Percentiles rank a stretch among this genome's conserved stretches.
phyloP scores from a whole-genome alignment of 2,329 filamentous ascomycete genomes.

The Neopestalotiopsis sp. region DNA sequence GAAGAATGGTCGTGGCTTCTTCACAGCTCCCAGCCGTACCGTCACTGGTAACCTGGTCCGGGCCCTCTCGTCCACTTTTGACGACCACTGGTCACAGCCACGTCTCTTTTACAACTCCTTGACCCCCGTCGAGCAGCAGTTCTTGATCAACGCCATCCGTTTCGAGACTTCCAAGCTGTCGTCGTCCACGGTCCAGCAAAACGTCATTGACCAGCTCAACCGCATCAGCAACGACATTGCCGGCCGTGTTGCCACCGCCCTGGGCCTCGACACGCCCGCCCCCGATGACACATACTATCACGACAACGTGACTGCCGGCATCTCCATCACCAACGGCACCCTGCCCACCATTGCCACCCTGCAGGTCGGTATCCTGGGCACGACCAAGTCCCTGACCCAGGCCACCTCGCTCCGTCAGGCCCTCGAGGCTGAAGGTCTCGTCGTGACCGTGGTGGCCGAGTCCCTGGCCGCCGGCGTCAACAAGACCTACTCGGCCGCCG shows the following conservation, averaged over 20 bases:
- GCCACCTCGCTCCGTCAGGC: conserved; percentile 55
- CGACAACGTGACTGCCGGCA: conserved; percentile 65
- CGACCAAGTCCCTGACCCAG: conserved; percentile 50
- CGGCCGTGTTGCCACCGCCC: conserved; percentile 63
- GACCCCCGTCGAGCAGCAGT: conserved; percentile 68
- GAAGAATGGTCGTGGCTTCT: conserved; percentile 69
- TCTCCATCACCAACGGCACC: conserved; percentile 64
- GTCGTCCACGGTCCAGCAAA: conserved; percentile 63
- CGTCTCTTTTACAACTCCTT: conserved; percentile 79
- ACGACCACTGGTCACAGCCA: conserved; percentile 76
- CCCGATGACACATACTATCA: conserved; percentile 72
- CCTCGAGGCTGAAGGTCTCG: conserved; percentile 57
- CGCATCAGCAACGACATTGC: conserved; percentile 71
- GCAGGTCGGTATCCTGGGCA: conserved; percentile 67
- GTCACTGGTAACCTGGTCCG: conserved; percentile 60
- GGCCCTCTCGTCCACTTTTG: conserved; percentile 65
- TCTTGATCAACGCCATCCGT: conserved; percentile 74
- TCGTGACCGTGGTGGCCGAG: conserved; percentile 67
- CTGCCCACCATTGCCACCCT: conserved; percentile 67
- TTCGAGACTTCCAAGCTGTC: conserved; percentile 70
- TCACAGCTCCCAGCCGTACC: conserved; percentile 66
- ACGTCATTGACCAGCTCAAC: conserved; percentile 73
- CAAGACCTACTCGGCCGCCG: conserved; percentile 68
- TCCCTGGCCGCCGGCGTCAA: conserved; percentile 58
- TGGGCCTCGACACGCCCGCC: conserved; percentile 64